Conservation (phyloP, 2,329 filamentous ascomycete genomes). For the Aspergillus thermomutatus region DNA sequence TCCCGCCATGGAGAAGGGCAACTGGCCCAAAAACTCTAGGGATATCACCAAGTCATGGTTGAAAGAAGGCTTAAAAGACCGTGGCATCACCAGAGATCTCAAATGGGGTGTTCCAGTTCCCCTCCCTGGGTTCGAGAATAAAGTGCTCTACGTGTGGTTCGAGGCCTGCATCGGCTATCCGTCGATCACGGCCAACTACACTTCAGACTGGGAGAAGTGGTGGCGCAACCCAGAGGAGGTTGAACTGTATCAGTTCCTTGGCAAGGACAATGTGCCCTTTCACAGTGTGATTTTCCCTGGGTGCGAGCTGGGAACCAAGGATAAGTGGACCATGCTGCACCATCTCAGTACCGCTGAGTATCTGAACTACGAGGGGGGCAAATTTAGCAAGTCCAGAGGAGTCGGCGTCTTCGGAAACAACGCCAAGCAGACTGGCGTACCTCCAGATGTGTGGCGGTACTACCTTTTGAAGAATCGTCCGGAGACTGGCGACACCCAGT, state of each 20-base stretch:
- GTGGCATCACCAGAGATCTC: conserved; percentile 88
- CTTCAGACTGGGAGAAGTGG: conserved; percentile 85
- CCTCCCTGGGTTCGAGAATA: conserved; percentile 62
- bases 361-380: conserved; percentile 81
- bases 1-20: conserved; percentile 67
- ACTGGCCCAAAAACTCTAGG: conserved; percentile 44
- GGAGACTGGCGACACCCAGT: conserved; percentile 82
- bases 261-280: conserved; percentile 85
- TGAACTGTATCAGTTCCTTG: conserved; percentile 90
- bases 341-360: conserved; percentile 88
- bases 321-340: conserved; percentile 87
- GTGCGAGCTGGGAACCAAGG: conserved; percentile 76
- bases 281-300: conserved; percentile 90
- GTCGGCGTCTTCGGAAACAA: conserved; percentile 91
- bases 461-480: conserved; percentile 83
- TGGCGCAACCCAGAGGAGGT: conserved; percentile 89
- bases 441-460: conserved; percentile 87
- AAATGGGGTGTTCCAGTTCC: conserved; percentile 76
- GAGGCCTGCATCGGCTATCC: conserved; percentile 91
- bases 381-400: conserved; percentile 88
- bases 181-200: conserved; percentile 92
- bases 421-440: conserved; percentile 79
- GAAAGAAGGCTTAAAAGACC: conserved; percentile 75
- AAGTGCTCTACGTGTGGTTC: conserved; percentile 92
- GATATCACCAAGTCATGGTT: conserved; percentile 47